Base-by-base conservation (phyloP, 495 filamentous ascomycete genomes). In the Neurospora africana region DNA sequence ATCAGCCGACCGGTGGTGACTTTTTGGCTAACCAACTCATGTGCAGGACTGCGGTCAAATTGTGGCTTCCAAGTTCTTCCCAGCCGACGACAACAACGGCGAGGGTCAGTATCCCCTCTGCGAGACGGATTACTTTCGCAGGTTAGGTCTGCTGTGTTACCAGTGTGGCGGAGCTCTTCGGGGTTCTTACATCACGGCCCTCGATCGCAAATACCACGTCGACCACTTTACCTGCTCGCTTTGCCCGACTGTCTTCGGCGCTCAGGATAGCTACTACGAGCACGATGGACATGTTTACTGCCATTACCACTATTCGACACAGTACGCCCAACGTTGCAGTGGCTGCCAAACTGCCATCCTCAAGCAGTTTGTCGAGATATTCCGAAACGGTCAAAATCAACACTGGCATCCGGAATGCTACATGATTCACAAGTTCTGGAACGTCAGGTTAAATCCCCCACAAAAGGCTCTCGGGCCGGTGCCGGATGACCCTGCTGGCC, bases 341-440 rank as follows among this genome's bases (percentile, higher is more conserved):
- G 96, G 96, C 40, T 99, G 96, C 78, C 93, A 97, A 74, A 97
- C 93, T 6, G 91, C 95, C n/a, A 99, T 99, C 71, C 85, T 99
- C 27, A 99, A 99, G 82, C 96, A 99, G 78, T 99, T 99, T 77
- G 96, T 99, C 35, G 95, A 99, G 81, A 98, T 99, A 73, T 98
- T 94, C 81, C 89, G 96, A 68, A 98, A 98, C 80, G 95, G 95
- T 0, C 90, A 96, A 78, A 97, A 98, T 78, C 96, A 99, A 79
- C 96, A 99, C 77, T 99, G 96, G 96, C 96, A 99, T 78, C 96
- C 96, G 4, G 96, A 99, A 80, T 99, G 96, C 81, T 99, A 99
- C 80, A 99, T 98, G 95, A 99, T 99, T 58, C 96, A 99, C 81
- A 99, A 99, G 79, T 99, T 98, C 83, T 99, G 96, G 96, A 99